Percentiles rank a stretch among this genome's conserved stretches.
These are phyloP conservation scores for Phytophthora pseudosyringae DNA, from an alignment of 352 stramenopile genomes.

Conservation along the genomic window DNA sequence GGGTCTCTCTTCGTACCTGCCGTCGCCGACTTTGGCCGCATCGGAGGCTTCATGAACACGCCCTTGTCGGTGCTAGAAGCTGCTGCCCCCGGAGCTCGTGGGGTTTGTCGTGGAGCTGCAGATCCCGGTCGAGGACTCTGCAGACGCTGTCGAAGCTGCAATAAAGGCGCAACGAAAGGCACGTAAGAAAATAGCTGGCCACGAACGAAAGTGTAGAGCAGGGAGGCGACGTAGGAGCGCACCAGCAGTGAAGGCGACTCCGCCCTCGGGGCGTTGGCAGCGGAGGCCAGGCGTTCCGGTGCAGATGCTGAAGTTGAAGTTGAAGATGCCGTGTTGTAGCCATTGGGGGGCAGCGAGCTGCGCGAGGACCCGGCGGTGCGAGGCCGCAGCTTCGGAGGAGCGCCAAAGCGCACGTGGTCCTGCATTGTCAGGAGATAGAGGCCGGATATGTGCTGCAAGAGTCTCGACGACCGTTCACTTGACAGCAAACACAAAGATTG, in stretches of 20 bases:
- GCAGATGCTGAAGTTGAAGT: conserved; percentile 14
- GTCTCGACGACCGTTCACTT: conserved; percentile 10
- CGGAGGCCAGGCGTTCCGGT: conserved; percentile 22
- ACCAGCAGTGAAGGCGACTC: conserved; percentile 17
- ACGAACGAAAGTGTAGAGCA: not conserved
- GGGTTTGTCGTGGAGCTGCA: conserved; percentile 21
- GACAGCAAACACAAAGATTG: conserved; percentile 7
- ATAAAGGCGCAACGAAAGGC: conserved; percentile 1
- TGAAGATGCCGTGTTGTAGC: conserved; percentile 4
- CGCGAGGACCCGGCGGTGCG: conserved; percentile 47
- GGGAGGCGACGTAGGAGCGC: not conserved
- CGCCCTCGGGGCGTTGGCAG: conserved; percentile 19
- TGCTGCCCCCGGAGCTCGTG: conserved; percentile 14
- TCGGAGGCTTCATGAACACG: conserved; percentile 44
- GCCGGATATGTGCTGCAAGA: not conserved
- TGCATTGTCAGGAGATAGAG: conserved; percentile 23
- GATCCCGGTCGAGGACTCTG: conserved; percentile 49
- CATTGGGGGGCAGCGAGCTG: conserved; percentile 14
- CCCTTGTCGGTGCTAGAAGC: conserved; percentile 20
- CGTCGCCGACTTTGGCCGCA: conserved; percentile 48
- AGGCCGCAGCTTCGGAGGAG: conserved; percentile 54
- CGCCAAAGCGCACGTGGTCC: conserved; percentile 60
- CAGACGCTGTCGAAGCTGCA: conserved; percentile 59
- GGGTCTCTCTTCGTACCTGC: conserved; percentile 8
- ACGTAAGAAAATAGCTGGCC: not conserved